These are phyloP conservation scores for Heteromeles arbutifolia DNA, from an alignment of 306 rosid species.

Conservation along the genomic window DNA sequence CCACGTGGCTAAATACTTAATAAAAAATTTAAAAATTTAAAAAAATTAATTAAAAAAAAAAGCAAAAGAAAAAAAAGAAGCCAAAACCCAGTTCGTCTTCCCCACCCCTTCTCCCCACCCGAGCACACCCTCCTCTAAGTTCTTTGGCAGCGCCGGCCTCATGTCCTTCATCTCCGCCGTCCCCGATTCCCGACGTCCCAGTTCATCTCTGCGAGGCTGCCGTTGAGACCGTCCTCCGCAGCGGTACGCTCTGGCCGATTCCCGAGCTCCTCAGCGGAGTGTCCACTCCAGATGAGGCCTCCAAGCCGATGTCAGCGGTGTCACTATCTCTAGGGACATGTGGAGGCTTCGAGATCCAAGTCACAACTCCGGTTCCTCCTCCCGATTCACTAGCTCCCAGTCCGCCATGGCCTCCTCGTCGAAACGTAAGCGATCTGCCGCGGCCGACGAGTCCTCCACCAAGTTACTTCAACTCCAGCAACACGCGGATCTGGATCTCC, in stretches of 20 bases:
- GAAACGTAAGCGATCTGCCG: slow-evolving; percentile 54
- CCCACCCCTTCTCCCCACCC: no score
- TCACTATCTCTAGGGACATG: slow-evolving; percentile 31
- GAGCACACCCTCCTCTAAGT: slow-evolving; percentile 32
- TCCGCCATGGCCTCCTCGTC: slow-evolving; percentile 35
- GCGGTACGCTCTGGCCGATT: slow-evolving; percentile 53
- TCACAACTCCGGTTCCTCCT: slow-evolving; percentile 12
- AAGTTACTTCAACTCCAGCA: slow-evolving; percentile 18
- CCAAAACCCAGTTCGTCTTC: no score
- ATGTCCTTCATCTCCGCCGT: slow-evolving; percentile 96
- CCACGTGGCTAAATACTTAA: no score
- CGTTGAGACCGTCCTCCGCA: slow-evolving; percentile 75
- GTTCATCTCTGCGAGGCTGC: slow-evolving; percentile 82
- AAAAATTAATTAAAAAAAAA: no score
- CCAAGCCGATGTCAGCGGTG: slow-evolving; percentile 40
- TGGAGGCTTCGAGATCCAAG: slow-evolving; percentile 39
- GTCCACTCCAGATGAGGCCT: slow-evolving; percentile 13
- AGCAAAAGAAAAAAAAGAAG: no score
- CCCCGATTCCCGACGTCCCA: slow-evolving; percentile 64
- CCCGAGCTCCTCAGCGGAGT: slow-evolving; percentile 43
- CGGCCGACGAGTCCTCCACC: not conserved
- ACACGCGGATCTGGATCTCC: slow-evolving; percentile 64
- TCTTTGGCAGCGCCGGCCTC: slow-evolving; percentile 99
- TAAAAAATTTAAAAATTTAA: no score
- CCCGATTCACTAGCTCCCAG: slow-evolving; percentile 35